These are phyloP conservation scores for Trichocladium antarcticum DNA, from an alignment of 495 filamentous ascomycete genomes.

Conservation along the genomic window DNA sequence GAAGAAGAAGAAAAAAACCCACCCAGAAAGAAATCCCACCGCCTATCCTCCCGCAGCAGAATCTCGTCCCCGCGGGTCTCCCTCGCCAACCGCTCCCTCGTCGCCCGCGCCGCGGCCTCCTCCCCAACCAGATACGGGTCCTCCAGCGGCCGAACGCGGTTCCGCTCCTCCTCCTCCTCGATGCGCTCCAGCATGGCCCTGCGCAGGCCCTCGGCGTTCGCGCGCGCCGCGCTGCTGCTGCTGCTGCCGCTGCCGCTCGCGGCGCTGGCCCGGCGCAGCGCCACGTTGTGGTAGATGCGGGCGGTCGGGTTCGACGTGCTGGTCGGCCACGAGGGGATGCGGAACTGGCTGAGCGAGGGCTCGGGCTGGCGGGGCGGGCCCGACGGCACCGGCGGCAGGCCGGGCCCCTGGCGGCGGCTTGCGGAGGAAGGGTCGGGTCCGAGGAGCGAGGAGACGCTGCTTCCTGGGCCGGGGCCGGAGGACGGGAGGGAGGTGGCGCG, in stretches of 20 bases:
- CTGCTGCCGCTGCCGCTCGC: slow-evolving; percentile 13
- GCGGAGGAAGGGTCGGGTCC: background rate
- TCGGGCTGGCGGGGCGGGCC: slow-evolving; percentile 4
- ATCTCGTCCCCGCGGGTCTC: slow-evolving; percentile 37
- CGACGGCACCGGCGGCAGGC: slow-evolving; percentile 12
- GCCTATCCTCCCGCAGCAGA: slow-evolving; percentile 34
- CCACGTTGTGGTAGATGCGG: slow-evolving; percentile 40
- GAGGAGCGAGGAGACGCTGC: slow-evolving; percentile 13
- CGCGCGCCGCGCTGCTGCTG: background rate
- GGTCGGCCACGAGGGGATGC: slow-evolving; percentile 34
- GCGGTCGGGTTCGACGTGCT: slow-evolving; percentile 36
- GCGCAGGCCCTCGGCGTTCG: slow-evolving; percentile 16
- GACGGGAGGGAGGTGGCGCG: background rate
- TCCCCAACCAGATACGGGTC: slow-evolving; percentile 45
- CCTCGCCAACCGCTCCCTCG: slow-evolving; percentile 34
- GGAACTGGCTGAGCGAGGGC: slow-evolving; percentile 31
- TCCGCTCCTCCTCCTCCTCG: slow-evolving; percentile 29
- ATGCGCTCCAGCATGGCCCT: slow-evolving; percentile 24
- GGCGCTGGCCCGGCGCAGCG: slow-evolving; percentile 34
- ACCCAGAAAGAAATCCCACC: slow-evolving; percentile 42
- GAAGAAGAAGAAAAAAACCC: slow-evolving; percentile 9
- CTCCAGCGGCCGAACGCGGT: slow-evolving; percentile 35
- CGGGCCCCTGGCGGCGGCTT: slow-evolving; percentile 14
- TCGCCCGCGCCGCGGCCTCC: slow-evolving; percentile 35
- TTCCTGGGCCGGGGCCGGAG: background rate